Percentiles rank a stretch among this genome's conserved stretches.
Evolutionary conservation across 768 basidiomycete species (phyloP).

Genomic region (Boletus rubroflammeus): DNA sequence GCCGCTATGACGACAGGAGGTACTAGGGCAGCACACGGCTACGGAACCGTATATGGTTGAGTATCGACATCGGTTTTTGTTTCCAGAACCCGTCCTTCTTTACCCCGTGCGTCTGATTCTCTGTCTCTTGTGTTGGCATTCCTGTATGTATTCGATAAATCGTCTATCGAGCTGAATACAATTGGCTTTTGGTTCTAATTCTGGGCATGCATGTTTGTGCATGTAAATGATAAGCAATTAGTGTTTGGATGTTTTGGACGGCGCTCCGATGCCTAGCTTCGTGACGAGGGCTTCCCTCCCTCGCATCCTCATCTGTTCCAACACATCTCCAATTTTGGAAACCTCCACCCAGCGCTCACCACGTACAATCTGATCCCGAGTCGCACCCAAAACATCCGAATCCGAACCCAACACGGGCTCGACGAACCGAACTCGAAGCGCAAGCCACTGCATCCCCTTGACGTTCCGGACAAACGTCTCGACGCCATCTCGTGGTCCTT

Average conservation of each 20-base stretch:
- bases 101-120: not conserved
- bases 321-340: constrained; percentile 65
- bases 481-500: constrained; percentile 49
- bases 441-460: constrained; percentile 31
- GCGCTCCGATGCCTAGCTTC: constrained; percentile 63
- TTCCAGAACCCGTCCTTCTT: not conserved
- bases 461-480: constrained; percentile 65
- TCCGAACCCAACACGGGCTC: not conserved
- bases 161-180: constrained; percentile 19
- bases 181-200: constrained; percentile 1
- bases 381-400: not conserved
- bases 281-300: constrained; percentile 54
- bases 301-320: constrained; percentile 60
- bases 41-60: not conserved
- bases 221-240: too few relatives aligned
- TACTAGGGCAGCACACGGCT: constrained; percentile 28
- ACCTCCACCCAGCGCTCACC: constrained; percentile 52
- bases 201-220: not conserved
- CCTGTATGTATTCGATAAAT: constrained; percentile 24
- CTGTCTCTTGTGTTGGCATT: constrained; percentile 2
- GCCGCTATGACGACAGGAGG: constrained; percentile 43
- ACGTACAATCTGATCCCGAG: not conserved
- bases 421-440: not conserved
- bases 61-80: constrained; percentile 1
- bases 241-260: constrained; percentile 1